phyloP scores from a whole-genome alignment of 1,284 basidiomycete genomes.

The Trichosporon ovoides region DNA sequence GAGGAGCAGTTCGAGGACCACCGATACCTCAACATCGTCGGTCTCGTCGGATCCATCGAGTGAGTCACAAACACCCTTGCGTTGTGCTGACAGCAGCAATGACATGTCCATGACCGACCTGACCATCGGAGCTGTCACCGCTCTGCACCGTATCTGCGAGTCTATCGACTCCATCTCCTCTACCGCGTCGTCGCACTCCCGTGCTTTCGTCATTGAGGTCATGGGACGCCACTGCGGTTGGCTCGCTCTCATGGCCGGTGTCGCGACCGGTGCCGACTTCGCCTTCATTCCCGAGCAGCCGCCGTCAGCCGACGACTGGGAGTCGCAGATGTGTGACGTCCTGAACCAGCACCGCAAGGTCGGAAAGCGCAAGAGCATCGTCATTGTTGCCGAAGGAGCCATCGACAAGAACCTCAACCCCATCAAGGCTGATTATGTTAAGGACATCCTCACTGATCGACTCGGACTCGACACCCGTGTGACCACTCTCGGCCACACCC shows the following conservation, averaged over 20 bases:
- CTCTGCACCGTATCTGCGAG: conserved; percentile 93
- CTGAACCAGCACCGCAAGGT: conserved; percentile 83
- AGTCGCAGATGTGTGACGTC: conserved; percentile 83
- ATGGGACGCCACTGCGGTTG: conserved; percentile 99
- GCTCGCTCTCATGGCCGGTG: conserved; percentile 88
- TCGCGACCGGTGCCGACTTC: conserved; percentile 92
- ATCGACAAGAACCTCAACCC: conserved; percentile 80
- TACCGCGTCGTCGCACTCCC: conserved; percentile 89
- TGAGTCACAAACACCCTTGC: conserved; percentile 22
- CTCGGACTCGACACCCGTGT: conserved; percentile 92
- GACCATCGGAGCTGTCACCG: conserved; percentile 94
- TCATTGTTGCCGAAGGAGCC: conserved; percentile 96
- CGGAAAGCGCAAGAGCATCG: conserved; percentile 96
- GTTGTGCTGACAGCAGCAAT: conserved; percentile 54
- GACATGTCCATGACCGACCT: conserved; percentile 98
- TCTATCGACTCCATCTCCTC: conserved; percentile 97
- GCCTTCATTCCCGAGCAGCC: conserved; percentile 95
- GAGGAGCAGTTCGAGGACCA: conserved; percentile 66
- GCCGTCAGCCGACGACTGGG: conserved; percentile 73
- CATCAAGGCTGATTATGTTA: conserved; percentile 85
- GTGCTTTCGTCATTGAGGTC: conserved; percentile 97
- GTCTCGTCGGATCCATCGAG: conserved; percentile 95
- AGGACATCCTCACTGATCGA: conserved; percentile 76
- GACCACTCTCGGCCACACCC: conserved; percentile 96
- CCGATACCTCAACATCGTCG: conserved; percentile 87